Base-by-base conservation (phyloP, 2,329 filamentous ascomycete genomes). In the Scleromitrula shiraiana region DNA sequence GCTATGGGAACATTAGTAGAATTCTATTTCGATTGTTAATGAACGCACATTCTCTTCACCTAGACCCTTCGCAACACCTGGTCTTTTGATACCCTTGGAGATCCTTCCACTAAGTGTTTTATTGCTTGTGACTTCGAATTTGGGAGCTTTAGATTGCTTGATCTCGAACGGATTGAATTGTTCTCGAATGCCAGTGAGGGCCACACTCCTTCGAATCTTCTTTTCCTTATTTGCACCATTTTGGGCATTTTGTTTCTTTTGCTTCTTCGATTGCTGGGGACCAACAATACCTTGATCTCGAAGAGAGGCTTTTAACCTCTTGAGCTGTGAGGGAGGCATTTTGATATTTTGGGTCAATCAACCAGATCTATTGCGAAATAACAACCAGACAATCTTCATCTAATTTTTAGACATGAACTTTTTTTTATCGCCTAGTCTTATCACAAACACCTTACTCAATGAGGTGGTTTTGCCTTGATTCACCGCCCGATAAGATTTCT, bases 141-240 rank as follows among this genome's bases (percentile, higher is more conserved):
- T 97, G 49, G 82, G 82, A 0, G 83, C 85, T 51, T 84, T 77
- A 1, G 82, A 75, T 50, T 85, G 80, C 68, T 94, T 94, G 65
- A 95, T 79, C 64, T 98, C 93, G 68, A 98, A 98, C 0, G 93
- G 93, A 65, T 98, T 98, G 77, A 97, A 97, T 58, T 90, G 85
- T 62, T 97, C 90, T 63, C 93, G 85, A 64, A 98, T 96, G 49
- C 79, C 80, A 59, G 86, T 82, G 53, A 98, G 75, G 14, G 89
- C 87, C 48, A 81, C 83, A 62, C 84, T 79, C 62, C 85, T 80
- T 64, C 88, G 80, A 22, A 88, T 76, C 51, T 87, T 82, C 67
- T 88, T 86, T 61, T 91, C 83, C 58, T 69, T 71, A 53, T 77
- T 79, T 53, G 75, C 76, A 49, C 78, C 80, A 67, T 80, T 80